Conservation (phyloP, 2,329 filamentous ascomycete species). For the Hypoxylon sp. region DNA sequence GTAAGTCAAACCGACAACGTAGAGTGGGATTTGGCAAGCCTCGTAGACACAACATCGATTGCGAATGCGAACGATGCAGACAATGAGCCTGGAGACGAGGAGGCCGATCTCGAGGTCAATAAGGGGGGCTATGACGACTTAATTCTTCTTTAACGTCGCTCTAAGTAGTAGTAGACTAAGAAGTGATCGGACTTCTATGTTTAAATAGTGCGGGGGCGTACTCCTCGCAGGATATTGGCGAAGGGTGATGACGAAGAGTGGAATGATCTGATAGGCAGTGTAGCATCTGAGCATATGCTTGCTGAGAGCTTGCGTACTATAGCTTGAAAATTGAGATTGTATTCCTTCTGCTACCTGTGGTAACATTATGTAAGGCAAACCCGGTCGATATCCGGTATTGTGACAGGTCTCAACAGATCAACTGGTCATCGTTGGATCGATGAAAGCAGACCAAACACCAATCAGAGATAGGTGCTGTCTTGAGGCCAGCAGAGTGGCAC, state of each 20-base stretch:
- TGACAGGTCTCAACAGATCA: too few species aligned
- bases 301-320: conserved; percentile 1
- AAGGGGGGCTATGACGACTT: conserved; percentile 10
- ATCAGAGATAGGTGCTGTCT: too few species aligned
- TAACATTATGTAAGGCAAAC: too few species aligned
- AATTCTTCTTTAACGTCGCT: conserved; percentile 22
- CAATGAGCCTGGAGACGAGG: background rate
- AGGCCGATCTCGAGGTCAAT: background rate
- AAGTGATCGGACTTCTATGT: background rate
- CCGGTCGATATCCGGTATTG: too few species aligned
- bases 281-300: background rate
- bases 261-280: conserved; percentile 2
- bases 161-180: background rate
- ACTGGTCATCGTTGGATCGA: too few species aligned
- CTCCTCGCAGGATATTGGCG: conserved; percentile 7
- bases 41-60: conserved; percentile 6
- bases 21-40: conserved; percentile 45
- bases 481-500: background rate
- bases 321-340: conserved; percentile 2
- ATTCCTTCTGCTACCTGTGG: background rate
- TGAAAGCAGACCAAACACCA: too few species aligned
- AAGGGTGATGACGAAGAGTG: background rate
- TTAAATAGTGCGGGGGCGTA: background rate
- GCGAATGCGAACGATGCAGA: background rate
- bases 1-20: conserved; percentile 29